These are phyloP conservation scores for Pythium aristosporum DNA, from an alignment of 352 stramenopile genomes.

Conservation along the genomic window DNA sequence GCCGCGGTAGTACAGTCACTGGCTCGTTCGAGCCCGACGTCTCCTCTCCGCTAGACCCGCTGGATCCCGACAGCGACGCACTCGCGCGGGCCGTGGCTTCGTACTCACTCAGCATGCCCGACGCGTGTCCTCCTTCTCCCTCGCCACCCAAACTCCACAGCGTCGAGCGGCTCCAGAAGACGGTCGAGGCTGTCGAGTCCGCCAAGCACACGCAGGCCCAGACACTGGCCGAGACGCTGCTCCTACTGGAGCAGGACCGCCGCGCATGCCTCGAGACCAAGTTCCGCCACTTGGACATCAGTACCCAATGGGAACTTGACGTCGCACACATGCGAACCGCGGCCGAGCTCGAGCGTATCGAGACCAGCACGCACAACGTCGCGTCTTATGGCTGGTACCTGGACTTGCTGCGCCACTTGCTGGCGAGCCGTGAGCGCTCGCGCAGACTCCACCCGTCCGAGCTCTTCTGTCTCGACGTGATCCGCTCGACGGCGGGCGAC, in stretches of 20 bases:
- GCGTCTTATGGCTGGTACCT: slow-evolving; percentile 47
- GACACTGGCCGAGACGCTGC: slow-evolving; percentile 39
- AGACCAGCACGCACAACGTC: slow-evolving; percentile 29
- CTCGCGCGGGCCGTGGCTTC: slow-evolving; percentile 12
- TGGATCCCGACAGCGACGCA: slow-evolving; percentile 14
- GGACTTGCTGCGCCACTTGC: slow-evolving; percentile 46
- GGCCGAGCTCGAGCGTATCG: slow-evolving; percentile 42
- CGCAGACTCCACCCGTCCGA: slow-evolving; percentile 43
- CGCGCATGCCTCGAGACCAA: slow-evolving; percentile 54
- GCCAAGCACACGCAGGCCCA: slow-evolving; percentile 40
- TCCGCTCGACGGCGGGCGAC: slow-evolving; percentile 41
- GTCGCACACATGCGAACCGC: slow-evolving; percentile 48
- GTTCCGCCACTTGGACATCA: slow-evolving; percentile 42
- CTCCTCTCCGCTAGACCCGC: no score
- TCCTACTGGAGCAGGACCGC: slow-evolving; percentile 49
- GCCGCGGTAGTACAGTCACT: not conserved
- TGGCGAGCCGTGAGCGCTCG: slow-evolving; percentile 34
- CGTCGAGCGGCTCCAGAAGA: slow-evolving; percentile 53
- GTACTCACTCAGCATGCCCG: not conserved
- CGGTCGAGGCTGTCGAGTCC: slow-evolving; percentile 44
- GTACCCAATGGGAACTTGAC: slow-evolving; percentile 38
- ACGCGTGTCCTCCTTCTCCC: not conserved
- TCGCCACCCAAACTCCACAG: slow-evolving; percentile 29
- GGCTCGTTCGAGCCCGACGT: no score
- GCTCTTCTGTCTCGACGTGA: slow-evolving; percentile 50